Base-by-base conservation (phyloP, 495 filamentous ascomycete species). In the Neohortaea acidophila region DNA sequence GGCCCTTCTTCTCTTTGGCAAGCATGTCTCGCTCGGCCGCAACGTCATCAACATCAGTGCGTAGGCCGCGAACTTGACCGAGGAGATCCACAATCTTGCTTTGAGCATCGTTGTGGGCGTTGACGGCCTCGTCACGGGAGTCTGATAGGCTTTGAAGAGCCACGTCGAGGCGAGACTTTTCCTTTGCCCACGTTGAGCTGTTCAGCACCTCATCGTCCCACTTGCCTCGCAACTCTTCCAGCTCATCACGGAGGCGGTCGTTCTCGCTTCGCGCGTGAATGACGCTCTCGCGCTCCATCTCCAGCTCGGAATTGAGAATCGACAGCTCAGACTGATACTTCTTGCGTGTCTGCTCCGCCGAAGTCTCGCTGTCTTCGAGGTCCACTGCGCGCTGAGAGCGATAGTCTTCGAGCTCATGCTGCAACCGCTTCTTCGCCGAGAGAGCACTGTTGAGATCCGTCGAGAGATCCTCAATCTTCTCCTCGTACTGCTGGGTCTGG, bases 201-300 rank as follows among this genome's bases (percentile, higher is more conserved):
- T 97, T 97, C 51, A 97, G 75, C 14, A 96, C 85, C 59, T 97
- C 89, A 51, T 97, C 81, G 53, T 97, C 91, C 91, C 91, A 97
- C 56, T 94, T 96, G 43, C 77, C 84, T 34, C 89, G 78, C 15
- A 96, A 75, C 46, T 92, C 84, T 47, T 97, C 89, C 12, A 96
- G 70, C 55, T 97, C 89, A 51, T 96, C 89, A 3, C 91, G 75
- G 32, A 97, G 68, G 20, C 82, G 72, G 9, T 76, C 58, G 41
- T 63, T 63, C 53, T 65, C 67, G 8, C 66, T 64, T 21, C 79
- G 70, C 15, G 70, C 73, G 38, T 72, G 68, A 33, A 82, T 69
- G 3, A 81, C 63, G 41, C 86, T 87, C 52, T 96, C 91, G 18
- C 89, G 75, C 43, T 93, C 84, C 48, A 94, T 73, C 53, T 96